Conservation (phyloP, 805 yeast genomes). For the Ogataea siamensis region DNA sequence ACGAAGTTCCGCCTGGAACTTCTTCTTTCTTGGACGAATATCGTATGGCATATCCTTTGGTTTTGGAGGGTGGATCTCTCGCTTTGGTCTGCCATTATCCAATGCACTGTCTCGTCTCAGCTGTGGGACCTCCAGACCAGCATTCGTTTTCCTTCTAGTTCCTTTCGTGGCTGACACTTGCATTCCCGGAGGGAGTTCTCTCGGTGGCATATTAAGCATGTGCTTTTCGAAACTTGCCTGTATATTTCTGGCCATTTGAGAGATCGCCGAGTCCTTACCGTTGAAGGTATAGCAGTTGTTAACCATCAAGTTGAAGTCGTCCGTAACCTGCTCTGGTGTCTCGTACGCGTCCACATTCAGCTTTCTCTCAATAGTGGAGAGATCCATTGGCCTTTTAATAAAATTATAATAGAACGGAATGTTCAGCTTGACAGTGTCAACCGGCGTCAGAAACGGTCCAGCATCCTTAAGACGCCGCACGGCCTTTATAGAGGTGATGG, state of each 20-base stretch:
- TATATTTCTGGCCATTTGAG: constrained; percentile 88
- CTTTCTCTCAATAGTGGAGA: constrained; percentile 85
- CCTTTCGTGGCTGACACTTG: constrained; percentile 28
- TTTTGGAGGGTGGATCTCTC: constrained; percentile 95
- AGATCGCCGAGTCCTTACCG: constrained; percentile 77
- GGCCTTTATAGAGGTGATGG: constrained; percentile 75
- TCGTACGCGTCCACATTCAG: constrained; percentile 68
- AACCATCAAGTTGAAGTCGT: constrained; percentile 84
- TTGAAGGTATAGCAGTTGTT: constrained; percentile 79
- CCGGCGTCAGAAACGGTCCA: constrained; percentile 84
- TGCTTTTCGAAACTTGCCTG: constrained; percentile 93
- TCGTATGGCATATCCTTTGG: constrained; percentile 92
- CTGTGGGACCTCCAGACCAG: constrained; percentile 53
- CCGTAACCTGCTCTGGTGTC: constrained; percentile 62
- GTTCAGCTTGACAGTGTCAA: constrained; percentile 81
- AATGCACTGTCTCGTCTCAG: constrained; percentile 69
- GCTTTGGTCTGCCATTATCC: constrained; percentile 80
- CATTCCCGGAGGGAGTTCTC: constrained; percentile 36
- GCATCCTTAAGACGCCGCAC: constrained; percentile 91
- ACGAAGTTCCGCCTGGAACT: constrained; percentile 82
- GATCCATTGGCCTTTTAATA: constrained; percentile 88
- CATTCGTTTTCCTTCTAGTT: constrained; percentile 33
- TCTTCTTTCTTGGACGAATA: constrained; percentile 86
- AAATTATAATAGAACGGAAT: constrained; percentile 88
- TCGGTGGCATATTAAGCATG: constrained; percentile 85